Evolutionary conservation across 1,284 basidiomycete species (phyloP), one percentile per base, ranked within the genome.

Genomic region (Leccinum subspadiceum): DNA sequence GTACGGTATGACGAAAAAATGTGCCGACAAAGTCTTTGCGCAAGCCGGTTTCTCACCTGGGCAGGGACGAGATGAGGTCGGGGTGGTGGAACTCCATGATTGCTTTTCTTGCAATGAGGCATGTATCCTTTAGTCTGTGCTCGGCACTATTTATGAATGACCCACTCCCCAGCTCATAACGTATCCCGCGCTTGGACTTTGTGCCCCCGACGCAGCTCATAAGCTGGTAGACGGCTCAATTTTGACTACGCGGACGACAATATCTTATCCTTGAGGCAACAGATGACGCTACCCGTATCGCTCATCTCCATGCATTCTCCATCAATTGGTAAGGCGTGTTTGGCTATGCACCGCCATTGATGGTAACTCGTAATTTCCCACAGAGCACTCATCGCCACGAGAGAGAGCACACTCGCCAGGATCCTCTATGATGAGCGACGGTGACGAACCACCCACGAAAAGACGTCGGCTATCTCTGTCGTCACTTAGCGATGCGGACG

Each of bases 1-100:
- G 2, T 91, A 86, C 61, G 75, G 77, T 48, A 94, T 94, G 91
- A 82, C 89, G 1, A 86, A 87, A 66, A 77, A 75, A 15, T 86
- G 85, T 57, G 87, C 92, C 2, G 81, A 92, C 67, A 79, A 85
- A 60, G 89, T 87, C 1, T 94, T 92, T 73, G 76, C 77, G 55
- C 81, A 90, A 56, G 91, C 92, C 15, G 89, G 89, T 2, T 87
- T 90, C 64, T 75, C 75, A 10, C 77, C 79, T 12, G 86, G 87
- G 1, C 73, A 87, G 65, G 87, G 85, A 5, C 77, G 91, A 54
- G 85, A 91, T 64, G 81, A 90, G 62, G 85, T 94, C n/a, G 90
- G 90, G 39, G 90, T 94, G 1, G 77, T 94, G 5, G 93, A 95
- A 71, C 76, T 94, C 22, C 93, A 94, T 66, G 93, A 94, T 69